Percentiles rank a stretch among this genome's conserved stretches.
Conservation (phyloP, 2,329 filamentous ascomycete species). For the Calonectria honghensis region DNA sequence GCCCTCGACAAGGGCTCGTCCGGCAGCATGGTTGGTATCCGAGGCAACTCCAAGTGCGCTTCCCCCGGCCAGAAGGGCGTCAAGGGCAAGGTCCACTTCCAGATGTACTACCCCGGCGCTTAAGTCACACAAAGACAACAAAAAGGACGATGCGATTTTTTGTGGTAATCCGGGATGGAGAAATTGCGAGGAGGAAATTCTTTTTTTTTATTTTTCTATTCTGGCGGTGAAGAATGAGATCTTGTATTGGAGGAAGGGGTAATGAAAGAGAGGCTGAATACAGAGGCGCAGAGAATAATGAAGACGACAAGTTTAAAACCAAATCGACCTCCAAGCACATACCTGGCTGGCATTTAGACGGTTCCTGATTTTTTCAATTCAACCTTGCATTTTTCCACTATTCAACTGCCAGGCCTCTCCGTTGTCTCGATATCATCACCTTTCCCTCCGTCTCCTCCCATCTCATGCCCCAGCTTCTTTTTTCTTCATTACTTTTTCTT, state of each 20-base stretch:
- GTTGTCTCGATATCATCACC: neutral
- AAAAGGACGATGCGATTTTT: neutral
- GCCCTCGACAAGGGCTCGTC: slow-evolving; percentile 34
- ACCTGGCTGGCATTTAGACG: slow-evolving; percentile 27
- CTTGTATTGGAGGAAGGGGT: slow-evolving; percentile 15
- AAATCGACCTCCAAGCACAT: slow-evolving; percentile 11
- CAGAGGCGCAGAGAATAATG: slow-evolving; percentile 22
- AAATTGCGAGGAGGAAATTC: neutral
- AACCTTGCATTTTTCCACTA: slow-evolving; percentile 6
- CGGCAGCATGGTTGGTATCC: slow-evolving; percentile 23
- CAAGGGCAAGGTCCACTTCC: slow-evolving; percentile 32
- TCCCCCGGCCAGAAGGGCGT: slow-evolving; percentile 12
- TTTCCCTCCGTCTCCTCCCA: neutral
- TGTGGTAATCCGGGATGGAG: neutral
- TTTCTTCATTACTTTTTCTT: neutral
- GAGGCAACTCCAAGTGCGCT: slow-evolving; percentile 30
- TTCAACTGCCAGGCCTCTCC: neutral
- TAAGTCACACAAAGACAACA: neutral
- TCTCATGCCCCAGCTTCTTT: neutral
- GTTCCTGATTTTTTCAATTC: slow-evolving; percentile 6
- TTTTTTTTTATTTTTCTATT: neutral
- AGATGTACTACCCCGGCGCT: slow-evolving; percentile 40
- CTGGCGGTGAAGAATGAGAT: slow-evolving; percentile 1
- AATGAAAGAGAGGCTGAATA: slow-evolving; percentile 17
- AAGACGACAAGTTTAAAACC: slow-evolving; percentile 19